These are phyloP conservation scores for Scheffersomyces titani DNA, from an alignment of 1,139 yeast species.

Conservation along the genomic window DNA sequence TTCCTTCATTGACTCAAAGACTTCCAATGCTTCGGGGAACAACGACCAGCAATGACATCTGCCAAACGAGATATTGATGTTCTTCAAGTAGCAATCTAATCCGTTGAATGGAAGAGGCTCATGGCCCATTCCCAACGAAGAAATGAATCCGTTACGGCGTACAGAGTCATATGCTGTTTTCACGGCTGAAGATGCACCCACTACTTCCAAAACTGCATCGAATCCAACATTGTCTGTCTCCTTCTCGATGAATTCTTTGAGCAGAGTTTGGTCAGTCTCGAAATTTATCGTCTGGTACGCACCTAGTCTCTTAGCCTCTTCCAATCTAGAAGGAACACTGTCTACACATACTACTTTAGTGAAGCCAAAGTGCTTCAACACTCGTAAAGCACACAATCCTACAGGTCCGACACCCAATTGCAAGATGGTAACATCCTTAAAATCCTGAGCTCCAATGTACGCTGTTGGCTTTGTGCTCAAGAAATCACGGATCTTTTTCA, in stretches of 20 bases:
- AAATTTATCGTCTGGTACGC: slow-evolving; percentile 44
- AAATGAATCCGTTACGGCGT: slow-evolving; percentile 59
- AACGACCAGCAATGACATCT: slow-evolving; percentile 64
- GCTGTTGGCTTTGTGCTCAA: slow-evolving; percentile 19
- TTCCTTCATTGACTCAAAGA: slow-evolving; percentile 46
- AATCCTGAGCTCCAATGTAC: slow-evolving; percentile 12
- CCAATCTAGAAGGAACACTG: slow-evolving; percentile 48
- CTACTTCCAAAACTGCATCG: slow-evolving; percentile 61
- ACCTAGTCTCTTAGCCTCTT: slow-evolving; percentile 48
- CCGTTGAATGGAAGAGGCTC: slow-evolving; percentile 60
- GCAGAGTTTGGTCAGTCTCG: slow-evolving; percentile 30
- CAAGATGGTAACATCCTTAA: slow-evolving; percentile 41
- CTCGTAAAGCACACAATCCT: slow-evolving; percentile 55
- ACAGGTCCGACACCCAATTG: slow-evolving; percentile 71
- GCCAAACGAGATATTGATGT: slow-evolving; percentile 61
- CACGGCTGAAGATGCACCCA: slow-evolving; percentile 54
- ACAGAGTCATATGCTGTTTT: slow-evolving; percentile 53
- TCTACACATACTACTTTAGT: slow-evolving; percentile 52
- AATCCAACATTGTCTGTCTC: slow-evolving; percentile 45
- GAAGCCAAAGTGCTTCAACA: slow-evolving; percentile 50
- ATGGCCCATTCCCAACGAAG: slow-evolving; percentile 65
- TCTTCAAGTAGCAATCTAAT: slow-evolving; percentile 58
- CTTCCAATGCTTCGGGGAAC: slow-evolving; percentile 52
- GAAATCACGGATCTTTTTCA: slow-evolving; percentile 47
- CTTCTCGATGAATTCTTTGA: slow-evolving; percentile 23